These are phyloP conservation scores for Euphorbia schlechtendalii DNA, from an alignment of 441 rosid species.

Conservation along the genomic window DNA sequence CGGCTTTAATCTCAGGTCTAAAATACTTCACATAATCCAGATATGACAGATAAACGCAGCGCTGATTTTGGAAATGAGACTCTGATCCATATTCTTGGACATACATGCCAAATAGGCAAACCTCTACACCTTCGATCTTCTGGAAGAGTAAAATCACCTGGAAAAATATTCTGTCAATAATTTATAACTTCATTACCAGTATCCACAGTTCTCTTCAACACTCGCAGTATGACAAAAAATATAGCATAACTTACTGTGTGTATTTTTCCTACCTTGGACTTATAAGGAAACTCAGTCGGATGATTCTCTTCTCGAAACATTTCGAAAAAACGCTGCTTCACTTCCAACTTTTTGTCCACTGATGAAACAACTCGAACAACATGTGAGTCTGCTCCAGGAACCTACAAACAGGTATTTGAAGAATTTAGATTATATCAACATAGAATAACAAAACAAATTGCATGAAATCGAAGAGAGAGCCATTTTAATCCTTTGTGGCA, in stretches of 20 bases:
- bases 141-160: slow-evolving; percentile 95
- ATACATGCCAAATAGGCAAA: slow-evolving; percentile 98
- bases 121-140: slow-evolving; percentile 99
- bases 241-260: slow-evolving; percentile 9
- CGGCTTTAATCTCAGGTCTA: slow-evolving; percentile 92
- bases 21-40: slow-evolving; percentile 97
- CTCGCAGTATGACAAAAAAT: background rate
- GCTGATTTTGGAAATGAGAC: slow-evolving; percentile 75
- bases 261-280: slow-evolving; percentile 68
- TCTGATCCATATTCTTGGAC: slow-evolving; percentile 99
- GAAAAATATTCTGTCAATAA: slow-evolving; percentile 23
- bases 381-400: slow-evolving; percentile 93
- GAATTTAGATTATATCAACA: slow-evolving; percentile 8
- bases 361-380: slow-evolving; percentile 98
- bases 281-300: slow-evolving; percentile 89
- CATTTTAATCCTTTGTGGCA: background rate
- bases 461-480: background rate
- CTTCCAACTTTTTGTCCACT: slow-evolving; percentile 97
- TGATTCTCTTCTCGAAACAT: slow-evolving; percentile 91
- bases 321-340: slow-evolving; percentile 89
- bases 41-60: slow-evolving; percentile 93
- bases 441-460: background rate
- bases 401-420: slow-evolving; percentile 36
- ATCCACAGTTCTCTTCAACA: background rate
- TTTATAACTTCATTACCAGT: background rate